A percentile compares a stretch with the other conserved stretches of the same genome.
These are phyloP conservation scores for Chlorella vulgaris DNA, from an alignment of 139 green algal species.

Conservation along the genomic window DNA sequence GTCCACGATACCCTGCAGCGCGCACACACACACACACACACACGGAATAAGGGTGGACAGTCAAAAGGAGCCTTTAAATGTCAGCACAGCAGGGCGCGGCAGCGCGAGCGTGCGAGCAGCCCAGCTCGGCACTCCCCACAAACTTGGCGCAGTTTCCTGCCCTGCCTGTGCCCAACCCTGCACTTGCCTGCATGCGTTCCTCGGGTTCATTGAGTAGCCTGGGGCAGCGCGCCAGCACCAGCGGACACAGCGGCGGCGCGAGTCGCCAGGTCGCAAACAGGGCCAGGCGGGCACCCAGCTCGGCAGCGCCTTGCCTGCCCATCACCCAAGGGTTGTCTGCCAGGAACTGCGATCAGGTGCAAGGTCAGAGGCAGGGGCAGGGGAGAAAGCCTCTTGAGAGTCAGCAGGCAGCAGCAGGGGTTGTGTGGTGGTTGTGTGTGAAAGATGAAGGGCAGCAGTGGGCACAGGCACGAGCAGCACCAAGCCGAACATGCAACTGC, in stretches of 20 bases:
- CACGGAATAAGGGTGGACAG: background rate
- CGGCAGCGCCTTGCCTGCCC: background rate
- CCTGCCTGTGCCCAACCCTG: background rate
- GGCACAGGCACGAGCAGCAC: no score
- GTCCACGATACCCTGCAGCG: background rate
- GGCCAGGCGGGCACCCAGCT: background rate
- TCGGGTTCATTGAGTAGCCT: background rate
- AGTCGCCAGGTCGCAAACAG: conserved; percentile 16
- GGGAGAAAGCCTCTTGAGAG: background rate
- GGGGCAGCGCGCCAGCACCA: conserved; percentile 34
- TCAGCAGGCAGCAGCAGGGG: no score
- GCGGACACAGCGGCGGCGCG: conserved; percentile 28
- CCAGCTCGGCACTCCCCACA: background rate
- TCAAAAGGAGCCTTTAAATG: background rate
- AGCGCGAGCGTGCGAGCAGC: background rate
- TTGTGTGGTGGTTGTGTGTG: background rate
- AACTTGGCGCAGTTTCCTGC: background rate
- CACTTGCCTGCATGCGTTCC: conserved; percentile 3
- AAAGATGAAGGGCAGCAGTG: no score
- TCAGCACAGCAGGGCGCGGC: background rate
- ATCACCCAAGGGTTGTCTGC: background rate
- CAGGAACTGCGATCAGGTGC: background rate
- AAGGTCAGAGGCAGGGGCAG: background rate
- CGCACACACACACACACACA: no score
- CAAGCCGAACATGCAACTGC: no score